Evolutionary conservation across 1,139 yeast genomes (phyloP), one percentile per base, ranked within the genome.

Genomic region (Candida mesenterica): DNA sequence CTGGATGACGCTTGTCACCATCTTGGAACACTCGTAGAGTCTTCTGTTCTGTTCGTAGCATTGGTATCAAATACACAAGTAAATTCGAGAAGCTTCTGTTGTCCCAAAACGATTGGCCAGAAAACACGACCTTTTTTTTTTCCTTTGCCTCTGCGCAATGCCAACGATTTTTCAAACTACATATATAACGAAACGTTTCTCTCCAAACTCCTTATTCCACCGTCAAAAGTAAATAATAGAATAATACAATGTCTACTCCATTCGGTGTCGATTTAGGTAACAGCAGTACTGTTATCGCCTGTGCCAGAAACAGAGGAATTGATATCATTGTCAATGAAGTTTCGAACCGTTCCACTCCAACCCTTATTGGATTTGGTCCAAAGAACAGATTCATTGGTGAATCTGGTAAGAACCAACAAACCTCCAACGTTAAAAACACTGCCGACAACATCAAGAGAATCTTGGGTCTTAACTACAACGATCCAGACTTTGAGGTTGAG

Each of bases 191-290:
- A n/a, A 25, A 25, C 28, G 28, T 13, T 25, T 14, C 8, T 19
- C 6, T 9, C 9, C 9, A 9, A 9, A 9, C 6, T 15, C 10
- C 5, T 13, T 15, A 25, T 25, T 15, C 28, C 15, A 6, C 14
- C 7, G 17, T 13, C 12, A 27, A 14, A 28, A 30, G 23, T n/a
- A 33, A 32, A 32, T 35, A 40, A 31, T 25, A 25, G 28, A 25
- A 13, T 15, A 25, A 70, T 70, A 25, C 28, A 25, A 70, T 70
- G 75, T 69, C 75, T 49, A 80, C 87, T 62, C 97, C 97, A 67
- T 87, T 92, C 59, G 98, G 98, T 75, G 84, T 92, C 68, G 99
- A 92, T 80, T 82, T 92, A 63, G 99, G 99, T 72, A 89, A 89
- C 72, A 76, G 79, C 74, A 86, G 77, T 75, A 81, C 95, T 46